Evolutionary conservation across 176 grass and related monocot species (phyloP).

Genomic region (Phoenix roebelenii): DNA sequence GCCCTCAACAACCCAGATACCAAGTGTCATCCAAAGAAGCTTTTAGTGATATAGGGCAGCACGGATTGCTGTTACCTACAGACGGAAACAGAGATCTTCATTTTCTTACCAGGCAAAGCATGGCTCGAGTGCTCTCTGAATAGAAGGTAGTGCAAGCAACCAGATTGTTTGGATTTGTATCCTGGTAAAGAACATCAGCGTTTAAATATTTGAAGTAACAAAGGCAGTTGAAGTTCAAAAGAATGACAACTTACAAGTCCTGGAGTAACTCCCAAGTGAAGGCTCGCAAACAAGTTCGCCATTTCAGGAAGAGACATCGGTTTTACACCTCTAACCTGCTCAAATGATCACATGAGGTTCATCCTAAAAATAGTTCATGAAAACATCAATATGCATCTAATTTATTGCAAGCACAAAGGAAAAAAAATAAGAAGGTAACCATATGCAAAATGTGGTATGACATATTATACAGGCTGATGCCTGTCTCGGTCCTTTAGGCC

Average conservation of each 20-base stretch:
- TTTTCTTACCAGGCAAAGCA: constrained; percentile 89
- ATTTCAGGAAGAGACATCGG: constrained; percentile 78
- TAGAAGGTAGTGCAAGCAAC: constrained; percentile 79
- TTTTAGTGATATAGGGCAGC: no score
- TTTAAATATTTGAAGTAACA: constrained; percentile 21
- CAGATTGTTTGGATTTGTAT: constrained; percentile 92
- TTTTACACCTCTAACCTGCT: constrained; percentile 90
- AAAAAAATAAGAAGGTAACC: no score
- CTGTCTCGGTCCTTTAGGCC: no score
- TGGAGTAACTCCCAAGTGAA: constrained; percentile 74
- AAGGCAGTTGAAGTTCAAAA: not conserved
- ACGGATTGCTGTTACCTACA: not conserved
- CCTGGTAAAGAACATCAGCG: constrained; percentile 36
- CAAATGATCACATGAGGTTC: constrained; percentile 2
- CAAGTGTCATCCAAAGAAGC: no score
- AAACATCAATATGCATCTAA: not conserved
- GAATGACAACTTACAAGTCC: constrained; percentile 66
- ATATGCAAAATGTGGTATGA: no score
- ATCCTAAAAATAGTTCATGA: not conserved
- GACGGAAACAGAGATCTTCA: not conserved
- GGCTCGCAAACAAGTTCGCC: constrained; percentile 62
- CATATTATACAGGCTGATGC: no score
- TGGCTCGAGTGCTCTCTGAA: constrained; percentile 65
- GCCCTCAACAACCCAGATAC: no score
- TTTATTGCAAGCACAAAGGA: no score